A percentile compares a stretch with the other conserved stretches of the same genome.
phyloP scores from a whole-genome alignment of 345 rosid species.

The Rhodomyrtus tomentosa region DNA sequence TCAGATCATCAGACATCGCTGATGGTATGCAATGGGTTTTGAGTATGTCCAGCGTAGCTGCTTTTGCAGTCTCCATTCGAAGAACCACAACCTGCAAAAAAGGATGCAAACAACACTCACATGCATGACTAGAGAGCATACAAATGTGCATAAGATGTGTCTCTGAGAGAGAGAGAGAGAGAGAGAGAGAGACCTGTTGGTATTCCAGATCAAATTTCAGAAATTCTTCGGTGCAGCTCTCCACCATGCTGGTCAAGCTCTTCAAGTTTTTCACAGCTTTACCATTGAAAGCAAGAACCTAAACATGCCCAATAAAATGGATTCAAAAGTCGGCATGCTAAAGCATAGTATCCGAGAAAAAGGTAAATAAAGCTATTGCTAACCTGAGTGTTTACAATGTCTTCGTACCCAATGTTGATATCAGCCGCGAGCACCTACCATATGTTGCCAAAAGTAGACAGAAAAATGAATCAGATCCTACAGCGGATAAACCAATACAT shows the following conservation, averaged over 20 bases:
- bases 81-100: constrained; percentile 46
- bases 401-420: constrained; percentile 87
- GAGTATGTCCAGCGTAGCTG: constrained; percentile 51
- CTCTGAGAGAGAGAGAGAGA: background rate
- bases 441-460: background rate
- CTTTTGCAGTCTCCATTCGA: constrained; percentile 32
- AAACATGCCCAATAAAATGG: background rate
- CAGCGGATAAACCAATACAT: background rate
- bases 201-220: constrained; percentile 52
- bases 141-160: background rate
- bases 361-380: background rate
- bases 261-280: constrained; percentile 56
- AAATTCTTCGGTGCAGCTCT: constrained; percentile 45
- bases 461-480: background rate
- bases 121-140: background rate
- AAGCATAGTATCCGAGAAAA: background rate
- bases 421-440: constrained; percentile 83
- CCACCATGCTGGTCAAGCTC: constrained; percentile 53
- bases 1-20: constrained; percentile 57
- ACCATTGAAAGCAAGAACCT: constrained; percentile 56
- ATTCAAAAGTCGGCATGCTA: background rate
- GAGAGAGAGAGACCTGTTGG: constrained; percentile 30
- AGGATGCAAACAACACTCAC: background rate
- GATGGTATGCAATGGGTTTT: constrained; percentile 57
- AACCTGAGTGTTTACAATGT: constrained; percentile 85